Conservation (phyloP, 306 rosid genomes). For the Vigna nakashimae region DNA sequence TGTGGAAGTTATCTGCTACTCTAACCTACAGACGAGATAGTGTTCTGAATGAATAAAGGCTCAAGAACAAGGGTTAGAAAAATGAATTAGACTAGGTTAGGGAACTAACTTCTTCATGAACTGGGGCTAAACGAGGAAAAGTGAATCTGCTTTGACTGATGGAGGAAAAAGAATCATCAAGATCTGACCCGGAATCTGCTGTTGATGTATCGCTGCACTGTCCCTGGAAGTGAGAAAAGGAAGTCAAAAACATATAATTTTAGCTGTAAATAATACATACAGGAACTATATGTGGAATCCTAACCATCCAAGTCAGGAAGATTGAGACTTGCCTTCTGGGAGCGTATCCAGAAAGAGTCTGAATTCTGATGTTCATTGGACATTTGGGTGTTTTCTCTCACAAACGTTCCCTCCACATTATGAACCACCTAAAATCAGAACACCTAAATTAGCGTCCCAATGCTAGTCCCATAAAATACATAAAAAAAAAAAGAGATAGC, state of each 20-base stretch:
- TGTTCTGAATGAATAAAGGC: conserved; percentile 14
- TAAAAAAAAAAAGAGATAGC: neutral
- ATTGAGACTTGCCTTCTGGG: conserved; percentile 61
- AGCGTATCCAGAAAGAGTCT: conserved; percentile 51
- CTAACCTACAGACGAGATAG: conserved; percentile 47
- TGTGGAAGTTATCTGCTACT: conserved; percentile 60
- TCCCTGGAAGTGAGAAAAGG: conserved; percentile 52
- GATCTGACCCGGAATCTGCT: conserved; percentile 69
- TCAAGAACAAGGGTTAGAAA: neutral
- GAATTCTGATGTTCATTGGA: conserved; percentile 54
- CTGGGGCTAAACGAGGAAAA: conserved; percentile 62
- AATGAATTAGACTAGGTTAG: neutral
- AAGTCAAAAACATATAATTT: conserved; percentile 10
- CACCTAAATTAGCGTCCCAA: conserved; percentile 32
- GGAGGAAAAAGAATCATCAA: conserved; percentile 69
- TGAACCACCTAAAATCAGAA: conserved; percentile 70
- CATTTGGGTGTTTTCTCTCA: conserved; percentile 58
- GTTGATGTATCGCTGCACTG: conserved; percentile 60
- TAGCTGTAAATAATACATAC: neutral
- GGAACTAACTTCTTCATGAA: conserved; percentile 74
- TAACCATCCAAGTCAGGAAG: conserved; percentile 17
- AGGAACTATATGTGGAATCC: neutral
- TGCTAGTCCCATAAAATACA: conserved; percentile 18
- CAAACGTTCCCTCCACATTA: conserved; percentile 62
- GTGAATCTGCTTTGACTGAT: conserved; percentile 51